Evolutionary conservation across 1,139 yeast species (phyloP).

Genomic region (Sugiyamaella neomexicana): DNA sequence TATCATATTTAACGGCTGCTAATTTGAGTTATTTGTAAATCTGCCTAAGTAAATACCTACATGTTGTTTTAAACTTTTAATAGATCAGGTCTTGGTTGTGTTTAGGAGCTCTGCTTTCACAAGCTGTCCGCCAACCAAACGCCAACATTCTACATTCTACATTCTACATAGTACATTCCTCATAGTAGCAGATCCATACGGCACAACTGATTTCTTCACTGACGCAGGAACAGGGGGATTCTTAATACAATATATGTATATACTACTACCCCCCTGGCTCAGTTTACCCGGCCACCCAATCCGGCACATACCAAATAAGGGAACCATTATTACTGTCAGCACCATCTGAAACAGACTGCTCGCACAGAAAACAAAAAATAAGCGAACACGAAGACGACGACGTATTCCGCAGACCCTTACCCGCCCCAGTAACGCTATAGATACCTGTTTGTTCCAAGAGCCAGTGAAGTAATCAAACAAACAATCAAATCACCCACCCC

Average conservation of each 20-base stretch:
- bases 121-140: no score
- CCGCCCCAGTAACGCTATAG: no score
- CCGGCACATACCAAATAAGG: background rate
- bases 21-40: background rate
- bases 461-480: background rate
- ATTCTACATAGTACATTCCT: no score
- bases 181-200: no score
- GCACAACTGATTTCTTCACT: no score
- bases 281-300: conserved; percentile 9
- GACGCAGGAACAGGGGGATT: conserved; percentile 10
- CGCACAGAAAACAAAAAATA: background rate
- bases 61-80: background rate
- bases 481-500: background rate
- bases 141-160: no score
- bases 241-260: background rate
- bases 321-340: background rate
- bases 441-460: background rate
- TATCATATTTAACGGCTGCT: background rate
- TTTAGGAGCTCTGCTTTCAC: no score
- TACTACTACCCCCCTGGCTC: no score
- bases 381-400: background rate
- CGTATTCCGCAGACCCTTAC: no score
- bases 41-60: background rate
- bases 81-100: background rate
- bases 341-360: background rate